Base-by-base conservation (phyloP, 163 green algal genomes). In the Chlorella variabilis region DNA sequence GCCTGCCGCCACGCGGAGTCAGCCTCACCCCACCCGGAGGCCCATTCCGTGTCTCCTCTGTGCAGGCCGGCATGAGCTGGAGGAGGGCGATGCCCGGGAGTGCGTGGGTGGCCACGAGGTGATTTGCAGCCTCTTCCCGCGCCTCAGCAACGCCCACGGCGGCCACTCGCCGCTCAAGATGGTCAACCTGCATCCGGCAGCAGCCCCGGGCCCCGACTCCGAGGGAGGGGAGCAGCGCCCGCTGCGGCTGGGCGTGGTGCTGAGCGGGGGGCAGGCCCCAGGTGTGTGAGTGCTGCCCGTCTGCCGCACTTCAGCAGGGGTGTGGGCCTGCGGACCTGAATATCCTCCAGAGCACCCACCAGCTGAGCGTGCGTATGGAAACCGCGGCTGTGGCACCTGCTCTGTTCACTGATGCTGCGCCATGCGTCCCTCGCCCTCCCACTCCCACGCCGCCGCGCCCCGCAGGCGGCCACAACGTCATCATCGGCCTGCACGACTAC, bases 381-480 rank as follows among this genome's bases (percentile, higher is more conserved):
- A n/a, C n/a, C n/a, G n/a, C n/a, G n/a, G n/a, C n/a, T n/a, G n/a
- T n/a, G n/a, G n/a, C n/a, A n/a, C n/a, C n/a, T n/a, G n/a, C n/a
- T n/a, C n/a, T n/a, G n/a, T n/a, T n/a, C n/a, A n/a, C n/a, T n/a
- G n/a, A 5, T 11, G 4, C 20, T 41, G 29, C 21, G 33, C 27
- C 15, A 23, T 25, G 17, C 23, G 61, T 0, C 41, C 20, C 27
- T 21, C 4, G 9, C 18, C 42, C 8, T 41, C 27, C 68, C 23
- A 48, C 13, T 34, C n/a, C n/a, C n/a, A n/a, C n/a, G 21, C 2
- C 36, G 23, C 17, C 25, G 17, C 0, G 9, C 39, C 20, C 34
- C 9, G 51, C 81, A 83, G 90, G 90, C 25, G 78, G 91, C 0
- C 91, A 95, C 89, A 95, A 95, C 62, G 91, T 95, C 4, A 93